Percentiles rank a stretch among this genome's conserved stretches.
Conservation (phyloP, 306 rosid genomes). For the Rosa multiflora region DNA sequence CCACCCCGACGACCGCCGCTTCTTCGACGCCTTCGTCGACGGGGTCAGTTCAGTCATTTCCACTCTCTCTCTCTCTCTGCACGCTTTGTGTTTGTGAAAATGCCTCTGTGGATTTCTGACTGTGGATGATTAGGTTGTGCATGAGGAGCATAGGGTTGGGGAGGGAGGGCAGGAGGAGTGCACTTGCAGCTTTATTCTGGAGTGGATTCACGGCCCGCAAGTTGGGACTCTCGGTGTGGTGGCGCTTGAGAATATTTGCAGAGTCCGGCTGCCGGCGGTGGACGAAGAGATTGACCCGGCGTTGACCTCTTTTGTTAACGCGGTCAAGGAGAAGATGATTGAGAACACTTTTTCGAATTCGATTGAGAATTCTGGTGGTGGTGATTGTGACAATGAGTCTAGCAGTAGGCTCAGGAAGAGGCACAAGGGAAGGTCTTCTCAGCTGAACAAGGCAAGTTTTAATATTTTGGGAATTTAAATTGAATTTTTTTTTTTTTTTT, state of each 20-base stretch:
- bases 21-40: conserved; percentile 46
- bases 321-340: conserved; percentile 3
- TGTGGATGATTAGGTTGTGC: conserved; percentile 42
- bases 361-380: neutral
- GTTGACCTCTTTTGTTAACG: conserved; percentile 12
- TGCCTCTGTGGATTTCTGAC: neutral
- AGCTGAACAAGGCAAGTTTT: neutral
- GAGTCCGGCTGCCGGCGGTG: conserved; percentile 27
- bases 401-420: neutral
- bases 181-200: conserved; percentile 48
- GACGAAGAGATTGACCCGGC: conserved; percentile 31
- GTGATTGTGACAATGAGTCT: neutral
- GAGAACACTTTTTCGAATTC: neutral
- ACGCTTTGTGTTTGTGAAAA: neutral
- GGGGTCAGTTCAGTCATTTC: conserved; percentile 18
- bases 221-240: conserved; percentile 29
- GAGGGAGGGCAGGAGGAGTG: conserved; percentile 46
- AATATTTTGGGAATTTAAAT: neutral
- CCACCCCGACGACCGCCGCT: conserved; percentile 35
- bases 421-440: neutral
- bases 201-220: conserved; percentile 75
- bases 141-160: conserved; percentile 42
- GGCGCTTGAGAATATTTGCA: conserved; percentile 49
- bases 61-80: neutral
- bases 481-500: neutral